Evolutionary conservation across 495 filamentous ascomycete species (phyloP).

Genomic region (Xylaria cubensis): DNA sequence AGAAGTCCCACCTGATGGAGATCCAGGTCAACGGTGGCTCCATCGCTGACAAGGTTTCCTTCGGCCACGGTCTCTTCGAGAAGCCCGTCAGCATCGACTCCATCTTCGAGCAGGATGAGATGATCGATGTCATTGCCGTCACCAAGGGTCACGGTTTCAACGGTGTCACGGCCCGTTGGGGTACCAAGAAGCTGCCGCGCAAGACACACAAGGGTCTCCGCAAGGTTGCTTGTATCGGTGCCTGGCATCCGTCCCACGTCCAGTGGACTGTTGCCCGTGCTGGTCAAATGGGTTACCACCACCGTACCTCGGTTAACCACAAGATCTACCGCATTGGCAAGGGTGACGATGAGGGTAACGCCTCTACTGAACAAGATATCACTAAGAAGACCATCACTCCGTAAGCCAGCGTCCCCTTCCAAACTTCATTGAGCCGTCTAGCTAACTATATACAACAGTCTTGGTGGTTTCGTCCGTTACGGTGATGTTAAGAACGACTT

Average conservation of each 20-base stretch:
- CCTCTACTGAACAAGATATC: conserved; percentile 92
- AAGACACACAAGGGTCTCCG: conserved; percentile 99
- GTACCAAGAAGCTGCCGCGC: conserved; percentile 99
- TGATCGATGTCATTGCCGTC: conserved; percentile 99
- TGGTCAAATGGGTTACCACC: conserved; percentile 99
- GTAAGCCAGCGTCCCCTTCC: conserved; percentile 64
- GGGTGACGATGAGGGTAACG: conserved; percentile 85
- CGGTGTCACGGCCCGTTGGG: conserved; percentile 98
- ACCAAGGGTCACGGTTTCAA: conserved; percentile 99
- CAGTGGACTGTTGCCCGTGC: conserved; percentile 99
- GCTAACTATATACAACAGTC: conserved; percentile 59
- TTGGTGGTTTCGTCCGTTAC: conserved; percentile 99
- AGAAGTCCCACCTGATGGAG: conserved; percentile 99
- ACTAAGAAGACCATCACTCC: conserved; percentile 99
- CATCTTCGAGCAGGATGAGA: conserved; percentile 99
- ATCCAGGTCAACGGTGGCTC: conserved; percentile 99
- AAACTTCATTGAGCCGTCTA: neutral
- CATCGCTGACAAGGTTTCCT: conserved; percentile 94
- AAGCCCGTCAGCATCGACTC: conserved; percentile 90
- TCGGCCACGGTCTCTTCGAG: conserved; percentile 94
- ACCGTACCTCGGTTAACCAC: conserved; percentile 99
- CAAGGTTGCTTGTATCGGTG: conserved; percentile 99
- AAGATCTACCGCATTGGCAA: conserved; percentile 99
- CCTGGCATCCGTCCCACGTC: conserved; percentile 99
- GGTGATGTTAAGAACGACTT: conserved; percentile 99